Evolutionary conservation across 208 protist genomes (phyloP), one percentile per base, ranked within the genome.

Genomic region (Herpetomonas samuelpessoai): DNA sequence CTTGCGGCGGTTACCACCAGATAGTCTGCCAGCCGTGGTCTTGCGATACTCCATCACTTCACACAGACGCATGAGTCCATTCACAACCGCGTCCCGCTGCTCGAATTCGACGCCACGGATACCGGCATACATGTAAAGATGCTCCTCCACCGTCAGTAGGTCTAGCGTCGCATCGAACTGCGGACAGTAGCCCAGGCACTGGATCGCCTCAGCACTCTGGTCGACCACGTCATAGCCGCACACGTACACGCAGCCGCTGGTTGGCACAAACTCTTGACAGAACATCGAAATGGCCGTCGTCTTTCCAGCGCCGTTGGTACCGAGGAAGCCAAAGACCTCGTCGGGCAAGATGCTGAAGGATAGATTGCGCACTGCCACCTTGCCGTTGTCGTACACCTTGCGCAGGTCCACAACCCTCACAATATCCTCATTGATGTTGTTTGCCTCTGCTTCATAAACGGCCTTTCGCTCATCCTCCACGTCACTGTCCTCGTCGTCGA

Each of bases 151-250:
- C 31, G 89, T 97, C 38, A 97, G 62, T 49, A 95, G 65, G 27
- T 83, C 75, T 55, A 83, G 93, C 3, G 91, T 61, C 27, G 94
- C 71, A 70, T 96, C 89, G 65, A 91, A 91, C 74, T 97, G 93
- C 48, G 91, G 90, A 73, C 92, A 97, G n/a, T 97, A 83, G 39
- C 93, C 93, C 41, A 75, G 64, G 55, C 55, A 71, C 29, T 24
- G 83, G n/a, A 80, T 57, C 29, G 72, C 74, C 24, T 81, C 65
- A 10, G 49, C 22, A 14, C 62, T 62, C 16, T 83, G 21, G 16
- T 66, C 47, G 4, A 74, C 66, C 49, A 81, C 62, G 51, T 82
- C 72, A 14, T 76, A 68, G 27, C 79, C 76, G 39, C 67, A 67
- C 12, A 84, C 64, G 26, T 54, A 60, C 4, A 63, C 79, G 22